Base-by-base conservation (phyloP, 768 basidiomycete genomes). In the Russula sp. region DNA sequence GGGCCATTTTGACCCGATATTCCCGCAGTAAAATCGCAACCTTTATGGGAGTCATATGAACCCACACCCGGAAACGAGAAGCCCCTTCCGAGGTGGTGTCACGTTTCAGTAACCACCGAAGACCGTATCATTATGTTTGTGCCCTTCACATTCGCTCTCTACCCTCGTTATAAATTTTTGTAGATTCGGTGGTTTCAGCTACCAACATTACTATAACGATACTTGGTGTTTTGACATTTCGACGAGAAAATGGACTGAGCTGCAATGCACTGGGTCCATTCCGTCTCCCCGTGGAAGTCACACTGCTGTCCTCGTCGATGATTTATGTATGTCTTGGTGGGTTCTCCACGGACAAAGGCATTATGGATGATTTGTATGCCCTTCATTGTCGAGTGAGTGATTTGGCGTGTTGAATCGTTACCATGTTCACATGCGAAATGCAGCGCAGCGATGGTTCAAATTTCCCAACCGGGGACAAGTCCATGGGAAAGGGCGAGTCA, bases 111-210 rank as follows among this genome's bases (percentile, higher is more conserved):
- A 44, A 86, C 93, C 5, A 80, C 82, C 70, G 87, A 86, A 56
- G 91, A 94, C 72, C 58, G 69, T 54, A 61, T 64, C n/a, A 59
- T 65, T 46, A 64, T 70, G 63, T 63, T 36, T 9, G 58, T 60
- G 32, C n/a, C 40, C 40, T 63, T 70, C 11, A 65, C 67, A 20
- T 22, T 49, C 24, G 24, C 53, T 61, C 32, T 28, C 59, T 53
- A 28, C 34, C 16, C 10, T 38, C 34, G 38, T 26, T 66, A 55
- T 54, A 44, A 59, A 14, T 11, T 61, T 55, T 46, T 53, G 20
- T 67, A 95, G 92, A 56, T 98, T 99, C 69, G 97, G 97, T 36
- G 97, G 97, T 52, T 98, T 95, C 11, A 96, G 98, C 73, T 94
- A 94, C 22, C 86, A 89, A 73, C 98, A 34, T 75, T 96, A 98